These are phyloP conservation scores for Limnanthes douglasii DNA, from an alignment of 345 rosid species.

Conservation along the genomic window DNA sequence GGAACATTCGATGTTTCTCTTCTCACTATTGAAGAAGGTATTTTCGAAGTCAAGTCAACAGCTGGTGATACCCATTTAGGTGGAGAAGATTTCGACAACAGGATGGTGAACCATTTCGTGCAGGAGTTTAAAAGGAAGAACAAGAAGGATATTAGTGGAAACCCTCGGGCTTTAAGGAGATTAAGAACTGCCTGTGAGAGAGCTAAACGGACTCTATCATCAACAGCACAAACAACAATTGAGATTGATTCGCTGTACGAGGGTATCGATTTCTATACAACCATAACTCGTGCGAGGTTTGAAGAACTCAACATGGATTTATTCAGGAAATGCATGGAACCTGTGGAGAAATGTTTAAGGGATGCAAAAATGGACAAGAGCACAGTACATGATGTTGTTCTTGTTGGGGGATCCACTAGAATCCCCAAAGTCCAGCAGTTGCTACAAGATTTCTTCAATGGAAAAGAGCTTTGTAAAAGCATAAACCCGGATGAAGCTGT, in stretches of 20 bases:
- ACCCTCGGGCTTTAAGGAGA: slow-evolving; percentile 42
- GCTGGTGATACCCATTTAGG: slow-evolving; percentile 48
- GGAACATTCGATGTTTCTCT: slow-evolving; percentile 49
- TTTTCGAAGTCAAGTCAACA: slow-evolving; percentile 36
- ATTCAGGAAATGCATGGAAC: slow-evolving; percentile 35
- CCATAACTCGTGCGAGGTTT: slow-evolving; percentile 31
- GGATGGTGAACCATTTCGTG: slow-evolving; percentile 44
- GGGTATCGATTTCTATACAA: slow-evolving; percentile 34
- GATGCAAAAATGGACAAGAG: slow-evolving; percentile 50
- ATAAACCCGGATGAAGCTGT: slow-evolving; percentile 53
- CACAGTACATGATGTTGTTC: slow-evolving; percentile 30
- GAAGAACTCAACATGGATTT: slow-evolving; percentile 38
- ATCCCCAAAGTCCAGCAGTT: slow-evolving; percentile 45
- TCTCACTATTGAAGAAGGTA: slow-evolving; percentile 41
- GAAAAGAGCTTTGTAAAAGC: slow-evolving; percentile 51
- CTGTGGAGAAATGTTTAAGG: slow-evolving; percentile 36
- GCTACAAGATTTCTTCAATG: slow-evolving; percentile 39
- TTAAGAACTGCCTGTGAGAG: slow-evolving; percentile 39
- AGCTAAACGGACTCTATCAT: slow-evolving; percentile 33
- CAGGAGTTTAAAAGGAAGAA: slow-evolving; percentile 37
- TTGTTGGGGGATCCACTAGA: slow-evolving; percentile 39
- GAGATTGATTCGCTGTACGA: slow-evolving; percentile 39
- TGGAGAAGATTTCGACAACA: too few relatives aligned
- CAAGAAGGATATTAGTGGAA: slow-evolving; percentile 33
- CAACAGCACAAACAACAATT: slow-evolving; percentile 38